Base-by-base conservation (phyloP, 768 basidiomycete species). In the Mycena polygramma region DNA sequence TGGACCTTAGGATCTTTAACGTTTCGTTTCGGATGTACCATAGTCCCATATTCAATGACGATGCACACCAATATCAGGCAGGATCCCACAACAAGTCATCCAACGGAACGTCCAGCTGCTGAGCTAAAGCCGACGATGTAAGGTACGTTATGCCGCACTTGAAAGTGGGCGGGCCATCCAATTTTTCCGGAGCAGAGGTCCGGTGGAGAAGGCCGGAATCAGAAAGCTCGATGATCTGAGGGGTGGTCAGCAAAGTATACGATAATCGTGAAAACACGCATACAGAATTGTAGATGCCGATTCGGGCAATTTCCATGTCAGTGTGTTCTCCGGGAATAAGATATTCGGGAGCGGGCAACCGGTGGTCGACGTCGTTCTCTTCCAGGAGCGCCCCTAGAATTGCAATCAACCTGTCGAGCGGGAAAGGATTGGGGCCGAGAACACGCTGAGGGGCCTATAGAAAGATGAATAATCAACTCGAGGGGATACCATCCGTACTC, bases 361-460 rank as follows among this genome's bases (percentile, higher is more conserved):
- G 82, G 2, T 77, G 77, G 24, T 92, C 89, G 0, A 77, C 80
- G 72, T 89, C 91, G 72, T 94, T 89, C 75, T 94, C 94, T 74
- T 94, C 91, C 15, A 95, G 74, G 2, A 98, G 79, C 0, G 90
- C 87, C 2, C 93, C 94, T 2, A 96, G 84, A 61, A 97, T 92
- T 0, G 94, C 95, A 5, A 94, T 76, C 63, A 97, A 81, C 37
- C 96, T 82, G 75, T 97, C 96, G 1, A 96, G 79, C 0, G 92
- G 89, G 76, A 97, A 97, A 1, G 91, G 80, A 41, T 87, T 83
- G 4, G 96, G 95, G 2, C 96, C 95, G 3, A 93, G 80, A 6
- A 96, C 85, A n/a, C 91, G 83, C 75, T 95, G 94, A 2, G 95
- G 88, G 19, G 91, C 82, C 92, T 94, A 30, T 30, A 30, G 57